These are phyloP conservation scores for Gracilaria domingensis DNA, from an alignment of 23 red algal genomes.

Conservation along the genomic window DNA sequence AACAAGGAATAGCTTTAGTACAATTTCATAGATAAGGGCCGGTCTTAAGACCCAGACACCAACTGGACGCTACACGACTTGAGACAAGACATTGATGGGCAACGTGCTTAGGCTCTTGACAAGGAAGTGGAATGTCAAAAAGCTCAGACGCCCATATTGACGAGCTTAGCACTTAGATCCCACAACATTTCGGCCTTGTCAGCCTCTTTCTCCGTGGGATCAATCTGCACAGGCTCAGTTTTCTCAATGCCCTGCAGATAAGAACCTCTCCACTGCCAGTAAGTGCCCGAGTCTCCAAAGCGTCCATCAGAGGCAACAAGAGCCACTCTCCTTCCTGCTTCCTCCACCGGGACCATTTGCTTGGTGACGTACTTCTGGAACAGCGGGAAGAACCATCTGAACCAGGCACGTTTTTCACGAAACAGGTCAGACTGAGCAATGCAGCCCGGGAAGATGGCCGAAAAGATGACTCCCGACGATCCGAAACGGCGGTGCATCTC, in stretches of 20 bases:
- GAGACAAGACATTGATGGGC: not conserved
- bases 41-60: no score
- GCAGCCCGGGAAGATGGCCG: slow-evolving; percentile 89
- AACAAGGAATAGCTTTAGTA: not conserved
- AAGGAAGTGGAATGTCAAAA: no score
- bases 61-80: not conserved
- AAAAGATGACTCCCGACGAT: slow-evolving; percentile 68
- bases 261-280: slow-evolving; percentile 89
- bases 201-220: slow-evolving; percentile 71
- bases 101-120: no score
- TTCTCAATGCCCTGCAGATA: slow-evolving; percentile 78
- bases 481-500: slow-evolving; percentile 72
- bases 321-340: slow-evolving; percentile 81
- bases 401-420: slow-evolving; percentile 95
- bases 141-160: slow-evolving; percentile 33
- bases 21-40: not conserved
- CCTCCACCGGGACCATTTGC: slow-evolving; percentile 83
- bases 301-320: slow-evolving; percentile 69
- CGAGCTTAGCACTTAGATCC: slow-evolving; percentile 83
- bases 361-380: slow-evolving; percentile 94
- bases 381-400: slow-evolving; percentile 88
- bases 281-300: slow-evolving; percentile 81
- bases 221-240: slow-evolving; percentile 60
- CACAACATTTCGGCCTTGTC: slow-evolving; percentile 82
- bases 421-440: slow-evolving; percentile 85